phyloP scores from a whole-genome alignment of 1,139 yeast species.

The Yamadazyma conglobata region DNA sequence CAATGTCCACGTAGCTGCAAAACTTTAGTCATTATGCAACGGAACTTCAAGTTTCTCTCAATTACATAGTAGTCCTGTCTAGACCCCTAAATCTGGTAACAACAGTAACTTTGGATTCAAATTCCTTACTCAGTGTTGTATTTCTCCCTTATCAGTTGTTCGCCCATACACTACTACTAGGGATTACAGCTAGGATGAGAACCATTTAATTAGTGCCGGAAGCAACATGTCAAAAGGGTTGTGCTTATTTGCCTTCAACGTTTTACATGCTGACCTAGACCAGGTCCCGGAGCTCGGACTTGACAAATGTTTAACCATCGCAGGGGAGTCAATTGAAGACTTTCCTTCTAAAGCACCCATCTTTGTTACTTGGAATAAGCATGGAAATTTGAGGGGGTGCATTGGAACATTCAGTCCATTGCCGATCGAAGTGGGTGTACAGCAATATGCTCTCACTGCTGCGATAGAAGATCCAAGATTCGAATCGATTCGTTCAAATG shows the following conservation, averaged over 20 bases:
- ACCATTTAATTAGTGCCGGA: too few relatives aligned
- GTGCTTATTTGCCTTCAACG: slow-evolving; percentile 39
- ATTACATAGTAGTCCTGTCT: too few relatives aligned
- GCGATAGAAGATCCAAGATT: slow-evolving; percentile 78
- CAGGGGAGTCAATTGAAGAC: slow-evolving; percentile 18
- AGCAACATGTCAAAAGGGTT: slow-evolving; percentile 33
- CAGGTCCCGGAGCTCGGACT: slow-evolving; percentile 17
- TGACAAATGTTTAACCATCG: slow-evolving; percentile 14
- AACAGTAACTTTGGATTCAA: too few relatives aligned
- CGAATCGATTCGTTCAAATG: slow-evolving; percentile 54
- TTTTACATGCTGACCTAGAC: slow-evolving; percentile 22
- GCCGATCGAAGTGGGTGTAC: slow-evolving; percentile 54
- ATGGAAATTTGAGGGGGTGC: slow-evolving; percentile 71
- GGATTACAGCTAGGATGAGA: too few relatives aligned
- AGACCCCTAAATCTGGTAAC: too few relatives aligned
- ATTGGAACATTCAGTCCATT: slow-evolving; percentile 73
- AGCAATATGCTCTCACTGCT: slow-evolving; percentile 61
- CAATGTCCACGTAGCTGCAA: too few relatives aligned
- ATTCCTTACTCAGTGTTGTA: too few relatives aligned
- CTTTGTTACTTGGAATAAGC: slow-evolving; percentile 83
- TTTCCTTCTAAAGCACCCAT: slow-evolving; percentile 54
- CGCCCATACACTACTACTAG: too few relatives aligned
- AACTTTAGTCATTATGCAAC: too few relatives aligned
- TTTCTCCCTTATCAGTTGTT: too few relatives aligned
- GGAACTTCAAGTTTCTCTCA: too few relatives aligned